Evolutionary conservation across 441 rosid species (phyloP), one percentile per base, ranked within the genome.

Genomic region (Sinapis alba): DNA sequence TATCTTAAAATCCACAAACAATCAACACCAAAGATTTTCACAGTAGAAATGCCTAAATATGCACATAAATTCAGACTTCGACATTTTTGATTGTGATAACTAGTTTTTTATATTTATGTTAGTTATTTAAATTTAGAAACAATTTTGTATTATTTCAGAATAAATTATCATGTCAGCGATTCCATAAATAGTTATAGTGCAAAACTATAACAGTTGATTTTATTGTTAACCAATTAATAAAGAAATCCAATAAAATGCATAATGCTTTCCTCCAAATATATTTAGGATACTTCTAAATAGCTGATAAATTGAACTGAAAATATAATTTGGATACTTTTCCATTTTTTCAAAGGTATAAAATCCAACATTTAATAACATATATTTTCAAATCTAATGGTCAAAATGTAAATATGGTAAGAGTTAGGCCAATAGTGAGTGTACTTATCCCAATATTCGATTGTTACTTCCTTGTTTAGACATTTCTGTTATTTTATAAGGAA

Each of bases 311-410:
- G 45, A 28, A 60, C 8, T 19, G 15, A 19, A n/a, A n/a, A n/a
- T 71, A 12, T 19, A 19, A 62, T 15, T 62, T 15, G 15, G 11
- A 20, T 72, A 20, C 1, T n/a, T 6, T 61, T 30, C 28, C 36
- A 34, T 50, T 21, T 41, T 34, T 28, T 34, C n/a, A 53, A 16
- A 20, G 54, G 4, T 18, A 64, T 8, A 15, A 36, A 72, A 63
- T 72, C 56, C 13, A 38, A 38, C 23, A 64, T 26, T 54, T 24
- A 24, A 34, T 53, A 26, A 26, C 23, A 63, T 53, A 73, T 64
- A 41, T 54, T n/a, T 64, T 24, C n/a, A 72, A 12, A 72, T 72
- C 2, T 36, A 36, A 5, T 63, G 30, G 63, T 63, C 64, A 12
- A 54, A 64, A 38, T 19, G 6, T 26, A 24, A 54, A 54, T 16